Evolutionary conservation across 345 rosid genomes (phyloP).

Genomic region (Dimocarpus longan): DNA sequence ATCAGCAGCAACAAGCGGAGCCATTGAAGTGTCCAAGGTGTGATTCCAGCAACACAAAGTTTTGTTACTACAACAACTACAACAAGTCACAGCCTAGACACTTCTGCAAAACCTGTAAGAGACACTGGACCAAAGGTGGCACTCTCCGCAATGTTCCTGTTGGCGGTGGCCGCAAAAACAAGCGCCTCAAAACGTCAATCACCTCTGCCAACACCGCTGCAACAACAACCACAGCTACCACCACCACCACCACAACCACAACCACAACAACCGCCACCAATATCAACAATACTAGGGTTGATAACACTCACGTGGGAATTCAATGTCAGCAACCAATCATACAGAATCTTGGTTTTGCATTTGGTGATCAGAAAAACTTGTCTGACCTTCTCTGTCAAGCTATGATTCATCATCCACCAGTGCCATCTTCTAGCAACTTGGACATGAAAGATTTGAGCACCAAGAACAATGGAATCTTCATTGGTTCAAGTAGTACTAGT

Average conservation of each 20-base stretch:
- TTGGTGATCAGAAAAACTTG: constrained; percentile 32
- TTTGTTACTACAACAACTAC: constrained; percentile 91
- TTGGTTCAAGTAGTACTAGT: constrained; percentile 15
- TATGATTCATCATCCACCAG: constrained; percentile 30
- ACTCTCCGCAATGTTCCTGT: constrained; percentile 83
- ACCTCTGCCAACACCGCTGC: not conserved
- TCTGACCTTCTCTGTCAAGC: constrained; percentile 29
- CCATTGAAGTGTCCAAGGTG: constrained; percentile 86
- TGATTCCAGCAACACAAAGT: constrained; percentile 86
- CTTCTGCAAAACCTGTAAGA: constrained; percentile 87
- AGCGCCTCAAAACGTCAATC: constrained; percentile 48
- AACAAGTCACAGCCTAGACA: constrained; percentile 90
- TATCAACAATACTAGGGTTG: constrained; percentile 20
- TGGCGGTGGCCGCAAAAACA: constrained; percentile 87
- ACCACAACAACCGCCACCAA: not conserved
- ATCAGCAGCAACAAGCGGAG: constrained; percentile 46
- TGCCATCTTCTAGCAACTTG: constrained; percentile 18
- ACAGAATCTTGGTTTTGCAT: constrained; percentile 26
- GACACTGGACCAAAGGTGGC: constrained; percentile 98
- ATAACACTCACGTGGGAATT: constrained; percentile 24
- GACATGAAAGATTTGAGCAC: constrained; percentile 16
- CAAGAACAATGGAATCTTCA: constrained; percentile 9
- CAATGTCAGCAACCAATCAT: constrained; percentile 30
- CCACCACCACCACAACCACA: not conserved
- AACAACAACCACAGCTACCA: not conserved